A percentile compares a stretch with the other conserved stretches of the same genome.
Evolutionary conservation across 768 basidiomycete genomes (phyloP).

Genomic region (Inosperma sp.): DNA sequence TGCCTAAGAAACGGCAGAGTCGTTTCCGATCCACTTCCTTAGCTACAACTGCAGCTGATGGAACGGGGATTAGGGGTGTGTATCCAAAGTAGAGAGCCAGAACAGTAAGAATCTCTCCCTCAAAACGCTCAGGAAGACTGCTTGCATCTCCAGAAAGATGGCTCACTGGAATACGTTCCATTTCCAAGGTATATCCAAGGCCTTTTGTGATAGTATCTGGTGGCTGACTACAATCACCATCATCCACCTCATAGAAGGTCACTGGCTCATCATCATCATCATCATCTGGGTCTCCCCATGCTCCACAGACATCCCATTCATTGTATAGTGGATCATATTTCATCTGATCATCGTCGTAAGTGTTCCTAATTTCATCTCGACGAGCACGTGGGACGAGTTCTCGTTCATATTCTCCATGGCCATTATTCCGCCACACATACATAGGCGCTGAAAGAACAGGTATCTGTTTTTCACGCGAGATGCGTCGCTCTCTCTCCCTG

Average conservation of each 20-base stretch:
- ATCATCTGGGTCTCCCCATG: background rate
- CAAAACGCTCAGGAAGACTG: background rate
- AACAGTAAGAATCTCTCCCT: background rate
- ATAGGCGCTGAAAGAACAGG: constrained; percentile 9
- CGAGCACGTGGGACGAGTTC: background rate
- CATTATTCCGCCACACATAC: constrained; percentile 7
- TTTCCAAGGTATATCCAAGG: background rate
- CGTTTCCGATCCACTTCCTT: background rate
- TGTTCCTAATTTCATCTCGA: background rate
- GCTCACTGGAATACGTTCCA: background rate
- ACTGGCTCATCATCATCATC: background rate
- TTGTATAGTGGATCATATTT: constrained; percentile 8
- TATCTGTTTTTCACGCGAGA: constrained; percentile 2
- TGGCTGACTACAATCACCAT: background rate
- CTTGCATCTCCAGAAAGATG: background rate
- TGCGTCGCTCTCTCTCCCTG: background rate
- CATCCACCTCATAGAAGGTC: background rate
- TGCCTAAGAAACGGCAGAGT: constrained; percentile 1
- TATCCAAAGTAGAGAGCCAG: constrained; percentile 7
- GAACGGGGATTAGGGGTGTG: background rate
- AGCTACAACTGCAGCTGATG: background rate
- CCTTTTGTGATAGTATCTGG: background rate
- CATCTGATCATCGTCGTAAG: constrained; percentile 1
- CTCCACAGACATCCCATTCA: constrained; percentile 12
- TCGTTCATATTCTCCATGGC: constrained; percentile 3